Percentiles rank a stretch among this genome's conserved stretches.
phyloP scores from a whole-genome alignment of 805 yeast genomes.

The Starmerella stellata region DNA sequence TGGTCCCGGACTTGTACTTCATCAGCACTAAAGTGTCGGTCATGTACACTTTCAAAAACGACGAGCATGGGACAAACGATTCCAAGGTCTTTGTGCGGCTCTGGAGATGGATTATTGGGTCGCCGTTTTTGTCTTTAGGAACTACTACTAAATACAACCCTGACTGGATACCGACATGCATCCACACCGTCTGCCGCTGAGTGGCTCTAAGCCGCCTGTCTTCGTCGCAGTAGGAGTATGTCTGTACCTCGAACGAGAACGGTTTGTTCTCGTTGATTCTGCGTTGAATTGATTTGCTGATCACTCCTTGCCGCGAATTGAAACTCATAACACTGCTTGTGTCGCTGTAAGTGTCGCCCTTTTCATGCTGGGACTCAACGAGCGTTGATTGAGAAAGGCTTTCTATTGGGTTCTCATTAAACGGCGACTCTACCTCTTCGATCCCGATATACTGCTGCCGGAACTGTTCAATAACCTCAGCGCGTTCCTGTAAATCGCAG shows the following conservation, averaged over 20 bases:
- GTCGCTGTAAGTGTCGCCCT: too few species aligned
- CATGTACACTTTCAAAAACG: neutral
- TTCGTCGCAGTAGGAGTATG: conserved; percentile 3
- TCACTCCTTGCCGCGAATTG: too few species aligned
- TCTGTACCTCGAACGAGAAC: conserved; percentile 1
- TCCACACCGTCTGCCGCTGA: conserved; percentile 4
- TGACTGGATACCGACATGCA: conserved; percentile 9
- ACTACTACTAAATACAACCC: conserved; percentile 7
- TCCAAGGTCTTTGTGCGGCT: conserved; percentile 3
- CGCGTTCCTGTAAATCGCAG: too few species aligned
- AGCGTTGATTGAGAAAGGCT: too few species aligned
- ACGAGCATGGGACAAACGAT: conserved; percentile 1
- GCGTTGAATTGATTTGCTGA: neutral
- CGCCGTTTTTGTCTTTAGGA: conserved; percentile 1
- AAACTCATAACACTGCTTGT: too few species aligned
- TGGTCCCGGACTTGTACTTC: neutral
- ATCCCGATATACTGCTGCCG: too few species aligned
- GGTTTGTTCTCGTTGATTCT: neutral
- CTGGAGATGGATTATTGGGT: conserved; percentile 4
- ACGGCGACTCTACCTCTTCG: too few species aligned
- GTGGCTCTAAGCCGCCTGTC: neutral
- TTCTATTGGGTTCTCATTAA: too few species aligned
- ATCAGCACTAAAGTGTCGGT: neutral
- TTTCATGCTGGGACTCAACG: too few species aligned
- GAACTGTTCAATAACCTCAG: too few species aligned